These are phyloP conservation scores for Guyanaporus albipodus DNA, from an alignment of 768 basidiomycete species.

Conservation along the genomic window DNA sequence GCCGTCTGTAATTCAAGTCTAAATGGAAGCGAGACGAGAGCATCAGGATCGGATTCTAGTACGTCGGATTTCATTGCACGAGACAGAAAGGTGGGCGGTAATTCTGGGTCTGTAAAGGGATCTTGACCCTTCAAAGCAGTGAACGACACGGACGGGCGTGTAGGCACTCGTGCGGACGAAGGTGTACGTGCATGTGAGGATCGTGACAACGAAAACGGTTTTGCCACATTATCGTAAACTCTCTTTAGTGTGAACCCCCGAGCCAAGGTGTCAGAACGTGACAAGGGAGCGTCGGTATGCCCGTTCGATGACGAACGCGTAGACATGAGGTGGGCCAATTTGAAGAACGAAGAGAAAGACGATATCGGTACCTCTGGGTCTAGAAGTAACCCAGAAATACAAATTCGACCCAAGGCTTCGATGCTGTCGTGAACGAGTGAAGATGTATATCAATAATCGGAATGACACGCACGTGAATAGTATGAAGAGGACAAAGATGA, in stretches of 20 bases:
- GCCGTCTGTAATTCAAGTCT: slow-evolving; percentile 51
- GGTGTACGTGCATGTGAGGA: slow-evolving; percentile 20
- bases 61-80: slow-evolving; percentile 42
- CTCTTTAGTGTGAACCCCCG: slow-evolving; percentile 43
- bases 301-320: slow-evolving; percentile 26
- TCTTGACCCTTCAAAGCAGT: neutral
- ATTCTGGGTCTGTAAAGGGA: slow-evolving; percentile 37
- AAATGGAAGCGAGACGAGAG: slow-evolving; percentile 53
- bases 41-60: slow-evolving; percentile 32
- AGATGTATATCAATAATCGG: neutral
- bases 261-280: slow-evolving; percentile 35
- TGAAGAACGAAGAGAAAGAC: slow-evolving; percentile 41
- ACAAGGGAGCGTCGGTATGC: slow-evolving; percentile 14
- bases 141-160: slow-evolving; percentile 7
- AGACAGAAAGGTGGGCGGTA: slow-evolving; percentile 50
- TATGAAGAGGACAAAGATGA: slow-evolving; percentile 74
- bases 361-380: slow-evolving; percentile 70
- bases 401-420: slow-evolving; percentile 83
- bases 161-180: slow-evolving; percentile 14
- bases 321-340: slow-evolving; percentile 19
- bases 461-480: slow-evolving; percentile 70
- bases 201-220: slow-evolving; percentile 48
- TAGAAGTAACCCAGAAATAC: slow-evolving; percentile 83
- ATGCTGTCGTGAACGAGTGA: slow-evolving; percentile 42
- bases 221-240: slow-evolving; percentile 44